Percentiles rank a stretch among this genome's conserved stretches.
Conservation (phyloP, 306 rosid species). For the Glycine latifolia region DNA sequence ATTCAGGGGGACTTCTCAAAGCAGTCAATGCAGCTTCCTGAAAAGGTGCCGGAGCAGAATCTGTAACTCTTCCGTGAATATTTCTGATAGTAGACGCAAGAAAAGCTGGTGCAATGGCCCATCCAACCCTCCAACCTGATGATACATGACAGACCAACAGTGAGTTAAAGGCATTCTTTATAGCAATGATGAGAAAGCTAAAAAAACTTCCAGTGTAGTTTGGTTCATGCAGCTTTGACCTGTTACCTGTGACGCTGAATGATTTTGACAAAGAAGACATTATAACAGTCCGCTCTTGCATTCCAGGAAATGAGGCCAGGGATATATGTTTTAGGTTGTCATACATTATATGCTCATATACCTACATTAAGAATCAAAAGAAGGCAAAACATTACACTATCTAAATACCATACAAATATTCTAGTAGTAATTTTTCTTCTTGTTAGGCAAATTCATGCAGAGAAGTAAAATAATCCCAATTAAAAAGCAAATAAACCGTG, state of each 20-base stretch:
- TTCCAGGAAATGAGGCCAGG: slow-evolving; percentile 80
- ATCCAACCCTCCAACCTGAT: slow-evolving; percentile 95
- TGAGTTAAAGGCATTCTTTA: slow-evolving; percentile 26
- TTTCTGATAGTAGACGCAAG: slow-evolving; percentile 81
- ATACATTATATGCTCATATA: slow-evolving; percentile 75
- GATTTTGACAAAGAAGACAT: slow-evolving; percentile 89
- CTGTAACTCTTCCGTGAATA: slow-evolving; percentile 70
- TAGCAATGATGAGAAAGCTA: slow-evolving; percentile 11
- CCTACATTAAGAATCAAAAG: slow-evolving; percentile 56
- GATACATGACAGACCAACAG: slow-evolving; percentile 42
- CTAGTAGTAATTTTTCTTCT: background rate
- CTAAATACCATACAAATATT: slow-evolving; percentile 3
- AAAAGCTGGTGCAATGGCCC: slow-evolving; percentile 88
- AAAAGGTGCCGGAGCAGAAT: slow-evolving; percentile 91
- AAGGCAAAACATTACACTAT: slow-evolving; percentile 4
- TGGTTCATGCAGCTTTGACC: slow-evolving; percentile 47
- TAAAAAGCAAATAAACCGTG: background rate
- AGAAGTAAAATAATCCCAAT: background rate
- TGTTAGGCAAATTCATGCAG: background rate
- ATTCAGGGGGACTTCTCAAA: slow-evolving; percentile 71
- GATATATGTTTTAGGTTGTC: slow-evolving; percentile 69
- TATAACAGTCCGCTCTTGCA: slow-evolving; percentile 81
- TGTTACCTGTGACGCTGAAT: slow-evolving; percentile 85
- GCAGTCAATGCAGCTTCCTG: slow-evolving; percentile 93
- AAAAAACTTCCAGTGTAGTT: background rate